Evolutionary conservation across 345 rosid species (phyloP), one percentile per base, ranked within the genome.

Genomic region (Linum tenue): DNA sequence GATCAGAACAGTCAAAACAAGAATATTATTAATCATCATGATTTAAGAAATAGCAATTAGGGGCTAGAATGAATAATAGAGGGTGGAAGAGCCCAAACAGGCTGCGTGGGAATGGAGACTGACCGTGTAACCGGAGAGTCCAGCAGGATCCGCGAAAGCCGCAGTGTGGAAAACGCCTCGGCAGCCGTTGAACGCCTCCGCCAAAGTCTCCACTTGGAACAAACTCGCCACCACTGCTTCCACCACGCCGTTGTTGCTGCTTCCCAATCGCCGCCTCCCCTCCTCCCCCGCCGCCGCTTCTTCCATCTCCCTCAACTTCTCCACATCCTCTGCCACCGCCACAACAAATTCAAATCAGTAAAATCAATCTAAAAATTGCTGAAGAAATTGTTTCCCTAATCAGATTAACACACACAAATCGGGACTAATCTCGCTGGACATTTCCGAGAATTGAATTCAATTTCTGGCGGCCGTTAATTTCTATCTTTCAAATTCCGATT

Each of bases 41-140:
- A 22, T 22, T 22, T 22, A 22, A 22, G 0, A 22, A 22, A 22
- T 22, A 22, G 31, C 31, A 22, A 22, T 22, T 22, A 22, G 31
- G 31, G 31, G 31, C 31, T 22, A 22, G 31, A 22, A 22, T 22
- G 31, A 22, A 22, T 22, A 22, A 2, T 22, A 43, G 15, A 17
- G 16, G 35, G 7, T 16, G 31, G 14, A 16, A 2, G 9, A 17
- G 16, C 35, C 31, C 31, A 17, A 59, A 4, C 5, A 14, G 40
- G 14, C 16, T 7, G 39, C 16, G 8, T 0, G 42, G 14, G 41
- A 37, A 55, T 1, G 41, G 44, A 39, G 39, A 78, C 84, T 65
- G 60, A 92, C 98, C 39, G 98, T 82, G 73, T 92, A 92, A 15
- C 98, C 98, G 31, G 98, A 86, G 66, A 92, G 80, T 37, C 98